Percentiles rank a stretch among this genome's conserved stretches.
phyloP scores from a whole-genome alignment of 345 rosid species.

The Eucalyptus virginea region DNA sequence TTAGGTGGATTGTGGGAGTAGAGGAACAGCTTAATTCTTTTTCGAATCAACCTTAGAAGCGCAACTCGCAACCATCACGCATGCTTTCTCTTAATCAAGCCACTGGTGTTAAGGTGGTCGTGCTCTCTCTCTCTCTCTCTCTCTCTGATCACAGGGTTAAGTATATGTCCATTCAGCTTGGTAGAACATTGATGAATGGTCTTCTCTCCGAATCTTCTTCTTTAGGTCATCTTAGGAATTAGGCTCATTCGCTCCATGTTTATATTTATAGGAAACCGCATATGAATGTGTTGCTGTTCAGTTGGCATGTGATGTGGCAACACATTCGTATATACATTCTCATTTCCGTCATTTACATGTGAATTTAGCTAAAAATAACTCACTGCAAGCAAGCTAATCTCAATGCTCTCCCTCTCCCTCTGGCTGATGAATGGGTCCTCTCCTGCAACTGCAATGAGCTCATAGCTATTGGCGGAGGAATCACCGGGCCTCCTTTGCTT shows the following conservation, averaged over 20 bases:
- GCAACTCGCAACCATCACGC: background rate
- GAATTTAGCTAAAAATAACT: background rate
- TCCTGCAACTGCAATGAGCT: background rate
- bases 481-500: background rate
- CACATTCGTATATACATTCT: background rate
- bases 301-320: background rate
- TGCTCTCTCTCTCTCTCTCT: background rate
- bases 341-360: background rate
- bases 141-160: background rate
- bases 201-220: background rate
- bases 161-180: background rate
- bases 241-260: background rate
- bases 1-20: background rate
- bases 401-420: background rate
- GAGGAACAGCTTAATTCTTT: background rate
- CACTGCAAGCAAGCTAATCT: background rate
- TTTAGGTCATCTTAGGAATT: background rate
- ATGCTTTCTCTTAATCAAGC: background rate
- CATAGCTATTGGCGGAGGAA: background rate
- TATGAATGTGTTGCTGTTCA: background rate
- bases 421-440: background rate
- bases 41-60: background rate
- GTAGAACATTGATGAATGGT: background rate
- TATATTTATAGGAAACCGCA: background rate
- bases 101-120: background rate